Evolutionary conservation across 441 rosid genomes (phyloP).

Genomic region (Pelargonium citronellum): DNA sequence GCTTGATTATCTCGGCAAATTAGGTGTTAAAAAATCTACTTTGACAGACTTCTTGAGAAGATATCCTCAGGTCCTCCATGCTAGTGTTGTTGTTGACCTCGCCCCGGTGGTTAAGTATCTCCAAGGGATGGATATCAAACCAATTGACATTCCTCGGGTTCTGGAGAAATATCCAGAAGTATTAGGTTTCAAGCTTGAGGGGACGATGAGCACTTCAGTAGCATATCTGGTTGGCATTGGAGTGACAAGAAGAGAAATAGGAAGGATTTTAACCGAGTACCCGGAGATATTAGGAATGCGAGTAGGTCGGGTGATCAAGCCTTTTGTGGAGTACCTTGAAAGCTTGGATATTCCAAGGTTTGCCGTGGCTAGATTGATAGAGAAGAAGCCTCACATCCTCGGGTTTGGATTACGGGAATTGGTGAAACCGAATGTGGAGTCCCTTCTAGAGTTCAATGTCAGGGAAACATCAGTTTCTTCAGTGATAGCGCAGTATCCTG

Average conservation of each 20-base stretch:
- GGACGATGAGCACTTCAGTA: slow-evolving; percentile 94
- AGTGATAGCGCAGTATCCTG: slow-evolving; percentile 82
- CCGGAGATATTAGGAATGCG: slow-evolving; percentile 90
- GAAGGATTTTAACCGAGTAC: slow-evolving; percentile 63
- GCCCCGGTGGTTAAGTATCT: slow-evolving; percentile 88
- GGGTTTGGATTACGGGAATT: slow-evolving; percentile 62
- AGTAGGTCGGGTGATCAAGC: slow-evolving; percentile 79
- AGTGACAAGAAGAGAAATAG: slow-evolving; percentile 80
- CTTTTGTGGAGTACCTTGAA: slow-evolving; percentile 80
- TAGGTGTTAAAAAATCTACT: slow-evolving; percentile 85
- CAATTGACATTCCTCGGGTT: slow-evolving; percentile 66
- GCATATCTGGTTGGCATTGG: slow-evolving; percentile 93
- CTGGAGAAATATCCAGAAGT: slow-evolving; percentile 91
- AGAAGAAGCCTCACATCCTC: slow-evolving; percentile 72
- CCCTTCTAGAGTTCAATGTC: slow-evolving; percentile 51
- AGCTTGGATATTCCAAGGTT: slow-evolving; percentile 65
- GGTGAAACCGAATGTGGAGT: slow-evolving; percentile 60
- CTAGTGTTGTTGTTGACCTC: slow-evolving; percentile 92
- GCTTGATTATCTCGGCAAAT: slow-evolving; percentile 81
- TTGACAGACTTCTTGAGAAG: slow-evolving; percentile 66
- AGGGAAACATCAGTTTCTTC: slow-evolving; percentile 57
- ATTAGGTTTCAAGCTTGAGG: slow-evolving; percentile 90
- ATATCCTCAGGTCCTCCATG: slow-evolving; percentile 82
- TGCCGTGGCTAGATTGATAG: slow-evolving; percentile 88
- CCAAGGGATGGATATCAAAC: slow-evolving; percentile 86